These are phyloP conservation scores for Lactarius psammicola DNA, from an alignment of 768 basidiomycete species.

Conservation along the genomic window DNA sequence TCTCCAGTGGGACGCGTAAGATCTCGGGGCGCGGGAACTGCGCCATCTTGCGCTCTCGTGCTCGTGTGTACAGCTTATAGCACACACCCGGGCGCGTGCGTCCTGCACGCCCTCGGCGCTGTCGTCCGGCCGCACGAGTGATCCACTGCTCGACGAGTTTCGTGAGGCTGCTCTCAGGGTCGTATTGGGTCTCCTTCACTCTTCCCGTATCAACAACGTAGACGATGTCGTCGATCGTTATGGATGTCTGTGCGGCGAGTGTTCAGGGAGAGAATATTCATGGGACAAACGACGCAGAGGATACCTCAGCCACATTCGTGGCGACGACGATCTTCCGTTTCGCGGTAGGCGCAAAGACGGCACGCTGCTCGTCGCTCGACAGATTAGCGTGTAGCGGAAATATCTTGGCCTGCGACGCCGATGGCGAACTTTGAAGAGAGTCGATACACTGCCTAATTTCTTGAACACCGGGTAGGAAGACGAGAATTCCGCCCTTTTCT, in stretches of 20 bases:
- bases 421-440: slow-evolving; percentile 43
- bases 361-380: slow-evolving; percentile 77
- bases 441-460: slow-evolving; percentile 81
- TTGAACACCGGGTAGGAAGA: slow-evolving; percentile 90
- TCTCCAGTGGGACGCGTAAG: slow-evolving; percentile 80
- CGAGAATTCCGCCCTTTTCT: slow-evolving; percentile 65
- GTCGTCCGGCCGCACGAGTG: slow-evolving; percentile 73
- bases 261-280: neutral
- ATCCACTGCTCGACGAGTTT: slow-evolving; percentile 77
- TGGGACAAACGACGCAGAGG: slow-evolving; percentile 11
- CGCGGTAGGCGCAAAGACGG: slow-evolving; percentile 62
- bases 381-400: slow-evolving; percentile 90
- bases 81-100: slow-evolving; percentile 79
- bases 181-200: slow-evolving; percentile 79
- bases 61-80: slow-evolving; percentile 83
- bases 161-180: slow-evolving; percentile 69
- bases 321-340: slow-evolving; percentile 84
- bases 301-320: slow-evolving; percentile 89
- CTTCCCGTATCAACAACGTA: slow-evolving; percentile 84
- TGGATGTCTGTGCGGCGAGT: slow-evolving; percentile 59
- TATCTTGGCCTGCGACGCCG: slow-evolving; percentile 46
- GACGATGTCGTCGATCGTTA: slow-evolving; percentile 86
- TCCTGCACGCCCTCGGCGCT: slow-evolving; percentile 88
- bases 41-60: slow-evolving; percentile 65
- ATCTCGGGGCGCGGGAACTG: slow-evolving; percentile 86